These are phyloP conservation scores for Rubia yunnanensis DNA, from an alignment of 257 asterid species.

Conservation along the genomic window DNA sequence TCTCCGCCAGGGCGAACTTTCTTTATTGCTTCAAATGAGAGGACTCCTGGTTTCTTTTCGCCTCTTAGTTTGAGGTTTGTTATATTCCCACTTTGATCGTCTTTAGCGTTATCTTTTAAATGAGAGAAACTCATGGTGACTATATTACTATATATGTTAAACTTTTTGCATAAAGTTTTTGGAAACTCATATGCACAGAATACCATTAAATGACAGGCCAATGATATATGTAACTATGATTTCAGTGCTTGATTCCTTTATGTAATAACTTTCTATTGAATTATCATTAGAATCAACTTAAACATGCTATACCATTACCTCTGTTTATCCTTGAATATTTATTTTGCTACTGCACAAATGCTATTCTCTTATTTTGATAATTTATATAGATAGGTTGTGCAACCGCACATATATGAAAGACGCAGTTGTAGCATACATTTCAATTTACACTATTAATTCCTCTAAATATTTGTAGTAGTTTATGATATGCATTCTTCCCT, in stretches of 20 bases:
- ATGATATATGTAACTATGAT: not conserved
- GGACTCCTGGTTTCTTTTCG: slow-evolving; percentile 70
- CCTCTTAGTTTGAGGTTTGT: slow-evolving; percentile 62
- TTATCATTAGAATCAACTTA: not conserved
- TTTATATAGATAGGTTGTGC: not conserved
- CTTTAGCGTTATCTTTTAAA: not conserved
- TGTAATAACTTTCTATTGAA: not conserved
- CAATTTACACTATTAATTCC: not conserved
- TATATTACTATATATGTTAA: not conserved
- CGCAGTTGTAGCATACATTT: not conserved
- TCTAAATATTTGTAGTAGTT: not conserved
- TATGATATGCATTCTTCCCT: not conserved
- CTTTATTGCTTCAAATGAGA: slow-evolving; percentile 87
- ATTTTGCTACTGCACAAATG: not conserved
- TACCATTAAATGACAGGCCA: not conserved
- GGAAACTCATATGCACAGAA: not conserved
- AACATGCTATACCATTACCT: not conserved
- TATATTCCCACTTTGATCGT: not conserved
- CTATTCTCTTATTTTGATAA: not conserved
- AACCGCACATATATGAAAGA: not conserved
- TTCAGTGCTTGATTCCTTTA: not conserved
- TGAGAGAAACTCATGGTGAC: not conserved
- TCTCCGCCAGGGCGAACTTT: slow-evolving; percentile 74
- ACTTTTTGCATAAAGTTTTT: not conserved
- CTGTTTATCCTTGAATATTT: not conserved